Base-by-base conservation (phyloP, 179 eudicot species). In the Spinacia oleracea region DNA sequence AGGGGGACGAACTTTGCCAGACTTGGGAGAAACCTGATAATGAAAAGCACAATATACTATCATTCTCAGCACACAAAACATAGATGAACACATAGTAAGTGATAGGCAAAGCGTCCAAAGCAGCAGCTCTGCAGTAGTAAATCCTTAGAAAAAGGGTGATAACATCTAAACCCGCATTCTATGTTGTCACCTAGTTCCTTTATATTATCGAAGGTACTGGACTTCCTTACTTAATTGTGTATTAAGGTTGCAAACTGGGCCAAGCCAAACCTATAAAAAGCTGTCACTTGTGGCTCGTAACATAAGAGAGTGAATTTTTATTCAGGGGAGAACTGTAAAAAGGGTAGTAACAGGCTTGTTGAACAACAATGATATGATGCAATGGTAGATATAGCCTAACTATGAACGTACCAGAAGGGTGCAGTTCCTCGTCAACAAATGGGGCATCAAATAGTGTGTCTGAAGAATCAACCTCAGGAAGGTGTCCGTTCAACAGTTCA, bases 401-500 rank as follows among this genome's bases (percentile, higher is more conserved):
- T 58, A 64, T 55, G 77, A 78, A 53, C 74, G 72, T 88, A 95
- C 98, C 97, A 80, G 83, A 82, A 78, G 82, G 77, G 23, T 78
- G 79, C 31, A 78, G 81, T 43, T 86, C 94, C 78, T 87, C 89
- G 27, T 80, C 81, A 50, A 88, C 77, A 62, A 88, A 78, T n/a
- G 96, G 91, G 81, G 92, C 97, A 76, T 96, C 96, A 83, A 87
- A 84, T 55, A 93, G 84, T 58, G 67, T 81, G 51, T 81, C 86
- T 32, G 81, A 78, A 75, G 80, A 80, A 72, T 77, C 87, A 70
- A 82, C 81, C 50, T 88, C 91, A 46, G 81, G 81, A 60, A 77
- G 79, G 70, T 79, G 58, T 80, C 66, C 31, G 40, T 86, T 83
- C 73, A 85, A 81, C 67, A 81, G 83, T 35, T 82, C 89, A 65